Evolutionary conservation across 345 rosid species (phyloP).

Genomic region (Bruguiera parviflora): DNA sequence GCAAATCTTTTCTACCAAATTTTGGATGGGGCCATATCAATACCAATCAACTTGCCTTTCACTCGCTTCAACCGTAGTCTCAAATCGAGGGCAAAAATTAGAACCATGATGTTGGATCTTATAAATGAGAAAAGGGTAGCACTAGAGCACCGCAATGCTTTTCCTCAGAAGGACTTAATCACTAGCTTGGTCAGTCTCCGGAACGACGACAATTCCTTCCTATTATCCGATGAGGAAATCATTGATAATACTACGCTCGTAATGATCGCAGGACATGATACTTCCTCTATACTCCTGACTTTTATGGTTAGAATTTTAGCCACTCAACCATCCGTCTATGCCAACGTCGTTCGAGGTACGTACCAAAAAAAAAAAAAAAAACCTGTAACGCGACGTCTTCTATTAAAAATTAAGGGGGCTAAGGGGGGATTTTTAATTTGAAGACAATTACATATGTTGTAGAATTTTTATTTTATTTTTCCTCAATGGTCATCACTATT

Average conservation of each 20-base stretch:
- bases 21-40: constrained; percentile 20
- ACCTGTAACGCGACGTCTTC: not conserved
- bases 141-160: constrained; percentile 5
- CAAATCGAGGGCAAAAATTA: constrained; percentile 1
- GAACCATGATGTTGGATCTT: not conserved
- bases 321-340: constrained; percentile 9
- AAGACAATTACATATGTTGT: no score
- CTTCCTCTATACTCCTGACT: constrained; percentile 19
- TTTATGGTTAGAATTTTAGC: constrained; percentile 23
- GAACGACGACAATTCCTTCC: not conserved
- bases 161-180: constrained; percentile 21
- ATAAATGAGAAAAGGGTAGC: constrained; percentile 10
- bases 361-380: no score
- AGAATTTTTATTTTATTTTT: no score
- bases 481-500: not conserved
- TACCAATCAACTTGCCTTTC: constrained; percentile 31
- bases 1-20: constrained; percentile 13
- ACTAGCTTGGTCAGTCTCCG: constrained; percentile 15
- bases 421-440: no score
- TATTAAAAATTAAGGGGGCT: no score
- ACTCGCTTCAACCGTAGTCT: constrained; percentile 22
- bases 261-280: constrained; percentile 31
- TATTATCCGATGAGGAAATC: constrained; percentile 21
- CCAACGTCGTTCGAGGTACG: constrained; percentile 14
- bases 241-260: constrained; percentile 1